These are phyloP conservation scores for Lindgomyces ingoldianus DNA, from an alignment of 495 filamentous ascomycete species.

Conservation along the genomic window DNA sequence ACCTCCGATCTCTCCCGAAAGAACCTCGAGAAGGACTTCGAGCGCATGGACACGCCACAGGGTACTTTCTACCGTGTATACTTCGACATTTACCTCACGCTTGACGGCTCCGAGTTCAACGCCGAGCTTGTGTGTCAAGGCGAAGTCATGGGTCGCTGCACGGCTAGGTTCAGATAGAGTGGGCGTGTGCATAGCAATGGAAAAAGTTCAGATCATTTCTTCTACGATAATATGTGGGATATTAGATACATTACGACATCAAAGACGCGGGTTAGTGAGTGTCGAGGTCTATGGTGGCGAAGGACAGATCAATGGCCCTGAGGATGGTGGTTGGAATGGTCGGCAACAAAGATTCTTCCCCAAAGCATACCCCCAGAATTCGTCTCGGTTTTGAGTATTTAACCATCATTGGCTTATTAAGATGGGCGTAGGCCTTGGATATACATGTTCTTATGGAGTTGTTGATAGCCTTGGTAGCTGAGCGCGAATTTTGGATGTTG, in stretches of 20 bases:
- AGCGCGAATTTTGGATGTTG: neutral
- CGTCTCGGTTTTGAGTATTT: neutral
- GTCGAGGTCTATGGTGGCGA: neutral
- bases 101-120: slow-evolving; percentile 96
- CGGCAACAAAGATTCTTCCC: neutral
- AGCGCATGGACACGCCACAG: slow-evolving; percentile 98
- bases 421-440: neutral
- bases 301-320: neutral
- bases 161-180: slow-evolving; percentile 70
- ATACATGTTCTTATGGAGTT: neutral
- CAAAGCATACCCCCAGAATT: neutral
- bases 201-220: neutral
- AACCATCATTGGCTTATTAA: neutral
- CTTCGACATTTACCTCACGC: slow-evolving; percentile 85
- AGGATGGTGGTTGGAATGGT: neutral
- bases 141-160: slow-evolving; percentile 97
- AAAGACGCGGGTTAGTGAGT: neutral
- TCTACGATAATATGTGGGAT: neutral
- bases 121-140: slow-evolving; percentile 98
- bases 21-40: slow-evolving; percentile 98
- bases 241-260: neutral
- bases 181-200: neutral
- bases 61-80: slow-evolving; percentile 95
- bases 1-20: slow-evolving; percentile 96
- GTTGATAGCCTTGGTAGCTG: neutral